Percentiles rank a stretch among this genome's conserved stretches.
Conservation (phyloP, 306 rosid species). For the Pachyrhizus erosus region DNA sequence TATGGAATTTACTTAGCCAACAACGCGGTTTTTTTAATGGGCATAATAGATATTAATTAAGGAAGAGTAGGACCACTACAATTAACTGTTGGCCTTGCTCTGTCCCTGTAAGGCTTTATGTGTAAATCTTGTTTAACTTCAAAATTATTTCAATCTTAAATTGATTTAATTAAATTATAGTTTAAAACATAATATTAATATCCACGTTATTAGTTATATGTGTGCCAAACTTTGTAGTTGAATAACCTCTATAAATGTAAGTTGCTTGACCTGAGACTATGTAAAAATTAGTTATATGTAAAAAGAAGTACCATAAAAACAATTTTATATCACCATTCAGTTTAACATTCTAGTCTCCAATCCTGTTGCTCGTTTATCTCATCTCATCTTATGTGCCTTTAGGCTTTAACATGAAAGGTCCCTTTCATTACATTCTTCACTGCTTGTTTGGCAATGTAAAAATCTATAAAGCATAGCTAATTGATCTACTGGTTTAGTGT, state of each 20-base stretch:
- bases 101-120: background rate
- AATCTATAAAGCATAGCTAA: too few species aligned
- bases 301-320: background rate
- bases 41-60: background rate
- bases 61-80: background rate
- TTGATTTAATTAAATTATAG: background rate
- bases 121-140: background rate
- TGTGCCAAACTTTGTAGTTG: background rate
- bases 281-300: too few species aligned
- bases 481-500: constrained; percentile 6
- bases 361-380: background rate
- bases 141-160: background rate
- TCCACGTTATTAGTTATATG: background rate
- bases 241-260: background rate
- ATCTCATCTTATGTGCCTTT: background rate
- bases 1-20: background rate
- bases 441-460: background rate
- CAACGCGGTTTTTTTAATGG: background rate
- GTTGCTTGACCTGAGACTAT: constrained; percentile 7
- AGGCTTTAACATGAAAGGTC: background rate
- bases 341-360: background rate
- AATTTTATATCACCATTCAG: background rate
- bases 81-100: background rate
- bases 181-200: background rate
- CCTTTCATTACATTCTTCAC: background rate